Conservation (phyloP, 306 rosid species). For the Mimosa pudica region DNA sequence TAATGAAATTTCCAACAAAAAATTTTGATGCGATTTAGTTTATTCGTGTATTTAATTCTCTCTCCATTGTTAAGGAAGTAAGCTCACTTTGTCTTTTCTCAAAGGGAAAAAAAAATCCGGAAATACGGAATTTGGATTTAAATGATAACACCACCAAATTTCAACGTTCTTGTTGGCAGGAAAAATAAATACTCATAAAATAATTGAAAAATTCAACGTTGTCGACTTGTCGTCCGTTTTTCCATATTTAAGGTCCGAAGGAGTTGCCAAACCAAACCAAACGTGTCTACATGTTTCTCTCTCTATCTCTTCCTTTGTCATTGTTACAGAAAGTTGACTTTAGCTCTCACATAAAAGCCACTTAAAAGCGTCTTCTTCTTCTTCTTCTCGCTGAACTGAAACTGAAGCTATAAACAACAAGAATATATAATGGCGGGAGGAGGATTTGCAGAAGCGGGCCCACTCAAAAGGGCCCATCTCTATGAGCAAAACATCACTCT, state of each 20-base stretch:
- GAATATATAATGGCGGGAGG: conserved; percentile 66
- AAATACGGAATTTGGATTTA: too few species aligned
- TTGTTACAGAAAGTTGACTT: conserved; percentile 1
- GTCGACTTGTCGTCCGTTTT: too few species aligned
- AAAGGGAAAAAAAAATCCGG: too few species aligned
- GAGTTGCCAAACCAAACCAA: not conserved
- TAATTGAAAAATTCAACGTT: not conserved
- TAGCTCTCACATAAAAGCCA: not conserved
- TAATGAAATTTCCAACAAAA: too few species aligned
- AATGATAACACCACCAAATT: not conserved
- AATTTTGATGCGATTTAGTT: too few species aligned
- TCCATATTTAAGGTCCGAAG: too few species aligned
- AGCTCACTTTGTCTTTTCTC: too few species aligned
- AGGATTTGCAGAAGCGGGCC: conserved; percentile 44
- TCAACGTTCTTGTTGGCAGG: not conserved
- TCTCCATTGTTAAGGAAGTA: too few species aligned
- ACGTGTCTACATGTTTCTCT: not conserved
- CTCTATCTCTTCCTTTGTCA: not conserved
- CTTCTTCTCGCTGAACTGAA: too few species aligned
- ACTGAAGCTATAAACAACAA: not conserved
- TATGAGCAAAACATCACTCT: conserved; percentile 67
- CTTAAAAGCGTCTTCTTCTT: not conserved
- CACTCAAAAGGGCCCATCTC: conserved; percentile 71
- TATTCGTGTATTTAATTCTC: too few species aligned
- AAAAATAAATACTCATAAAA: not conserved